Conservation (phyloP, 306 rosid genomes). For the Cotoneaster glaucophyllus region DNA sequence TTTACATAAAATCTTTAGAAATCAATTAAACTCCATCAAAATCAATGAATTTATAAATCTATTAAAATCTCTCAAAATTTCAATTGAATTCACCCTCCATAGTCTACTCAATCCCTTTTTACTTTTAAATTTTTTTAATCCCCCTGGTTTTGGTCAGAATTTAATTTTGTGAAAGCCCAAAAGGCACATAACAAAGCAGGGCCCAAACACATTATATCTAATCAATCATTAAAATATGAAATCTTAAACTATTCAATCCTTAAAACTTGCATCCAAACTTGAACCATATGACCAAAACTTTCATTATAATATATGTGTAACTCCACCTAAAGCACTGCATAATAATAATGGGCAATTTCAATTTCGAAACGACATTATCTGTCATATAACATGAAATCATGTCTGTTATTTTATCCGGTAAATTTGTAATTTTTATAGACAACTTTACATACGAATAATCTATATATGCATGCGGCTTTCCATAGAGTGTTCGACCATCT, state of each 20-base stretch:
- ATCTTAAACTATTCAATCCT: neutral
- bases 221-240: neutral
- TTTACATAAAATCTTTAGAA: too few relatives aligned
- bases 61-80: too few relatives aligned
- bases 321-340: neutral
- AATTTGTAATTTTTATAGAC: neutral
- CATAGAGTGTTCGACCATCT: too few relatives aligned
- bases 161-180: neutral
- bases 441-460: neutral
- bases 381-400: too few relatives aligned
- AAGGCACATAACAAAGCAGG: neutral
- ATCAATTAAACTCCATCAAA: too few relatives aligned
- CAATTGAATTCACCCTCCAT: too few relatives aligned
- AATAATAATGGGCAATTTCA: too few relatives aligned
- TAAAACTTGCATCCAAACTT: neutral
- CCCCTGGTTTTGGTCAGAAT: neutral
- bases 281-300: neutral
- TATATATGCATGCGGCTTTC: neutral
- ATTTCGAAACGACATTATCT: too few relatives aligned
- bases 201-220: neutral
- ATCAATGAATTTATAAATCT: too few relatives aligned
- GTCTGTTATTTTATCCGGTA: too few relatives aligned
- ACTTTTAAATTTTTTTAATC: fast-evolving
- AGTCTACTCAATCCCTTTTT: too few relatives aligned
- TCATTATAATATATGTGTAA: neutral